Base-by-base conservation (phyloP, 345 rosid species). In the Eucalyptus curtisii region DNA sequence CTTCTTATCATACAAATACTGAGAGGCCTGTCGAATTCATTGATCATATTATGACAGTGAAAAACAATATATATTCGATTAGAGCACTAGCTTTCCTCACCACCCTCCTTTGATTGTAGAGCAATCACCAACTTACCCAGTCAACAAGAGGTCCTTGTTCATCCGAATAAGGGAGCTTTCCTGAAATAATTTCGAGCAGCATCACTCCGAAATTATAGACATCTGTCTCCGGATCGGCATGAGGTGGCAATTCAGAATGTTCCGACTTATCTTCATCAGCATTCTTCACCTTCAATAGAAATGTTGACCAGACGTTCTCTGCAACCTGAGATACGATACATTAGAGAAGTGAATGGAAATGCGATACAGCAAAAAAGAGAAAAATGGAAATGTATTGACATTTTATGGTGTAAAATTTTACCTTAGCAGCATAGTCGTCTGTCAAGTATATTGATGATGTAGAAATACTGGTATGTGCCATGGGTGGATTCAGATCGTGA, bases 371-470 rank as follows among this genome's bases (percentile, higher is more conserved):
- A 30, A 89, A 15, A 57, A 49, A 86, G 12, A 87, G 12, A 10
- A 17, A 31, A 33, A 31, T 4, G 61, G 42, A 33, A 66, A 37
- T 48, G 30, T 52, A 30, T 17, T 49, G 19, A 7, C 82, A 59
- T 68, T 30, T 76, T 37, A 22, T 68, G 13, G 55, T 48, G 50
- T 8, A 8, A 87, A 31, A 30, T n/a, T 82, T 45, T 25, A 96
- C 99, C 99, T 98, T 98, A 13, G 98, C 95, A 48, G 99, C 99
- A 81, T 96, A 97, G 90, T 98, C 99, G 90, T 98, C 98, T 4
- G 99, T 96, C 88, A 97, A 91, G 91, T 87, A 92, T 90, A 98
- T 91, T 40, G 87, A 30, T 53, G 85, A 87, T 53, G 98, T 93
- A 89, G 45, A 87, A 89, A 98, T 89, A 64, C 87, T 88, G 52